Base-by-base conservation (phyloP, 306 rosid genomes). In the Lablab purpureus region DNA sequence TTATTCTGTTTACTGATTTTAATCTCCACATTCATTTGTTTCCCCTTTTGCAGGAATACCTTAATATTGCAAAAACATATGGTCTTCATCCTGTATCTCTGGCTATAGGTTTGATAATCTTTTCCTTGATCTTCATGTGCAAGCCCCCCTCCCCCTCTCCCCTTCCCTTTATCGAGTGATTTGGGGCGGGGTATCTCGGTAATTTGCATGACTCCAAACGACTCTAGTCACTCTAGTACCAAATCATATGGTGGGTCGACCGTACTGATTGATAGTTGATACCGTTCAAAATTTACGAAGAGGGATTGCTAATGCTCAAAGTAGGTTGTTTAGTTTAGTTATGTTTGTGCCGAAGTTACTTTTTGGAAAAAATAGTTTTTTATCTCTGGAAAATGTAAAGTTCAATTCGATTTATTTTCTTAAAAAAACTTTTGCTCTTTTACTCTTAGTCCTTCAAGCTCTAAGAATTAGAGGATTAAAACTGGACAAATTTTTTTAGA, bases 31-130 rank as follows among this genome's bases (percentile, higher is more conserved):
- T 71, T 18, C 45, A 7, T 51, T 40, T 78, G 25, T 72, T 80
- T 79, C 51, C 67, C 41, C 51, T 54, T 80, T 68, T 80, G 82
- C 91, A 94, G 99, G 95, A 89, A 43, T 92, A 92, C 87, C 71
- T 91, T 43, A 72, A 72, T 46, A 78, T 87, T 80, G 89, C 97
- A 27, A 73, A 75, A 81, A 80, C 77, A 72, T 80, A 85, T 79
- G 89, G 88, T 66, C 80, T 94, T 74, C 94, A 92, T 87, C 99
- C 97, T 27, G 91, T 88, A 30, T 87, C 97, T 64, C 91, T 94
- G 63, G 94, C 99, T 67, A 88, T 94, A 76, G 99, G 98, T 94
- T 80, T 52, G 91, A 40, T 64, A 63, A 21, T 59, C 67, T 64
- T 70, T 50, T 62, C 75, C 71, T 67, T 50, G 15, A 55, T 65